Base-by-base conservation (phyloP, 305 asterid genomes). In the Fraxinus baroniana region DNA sequence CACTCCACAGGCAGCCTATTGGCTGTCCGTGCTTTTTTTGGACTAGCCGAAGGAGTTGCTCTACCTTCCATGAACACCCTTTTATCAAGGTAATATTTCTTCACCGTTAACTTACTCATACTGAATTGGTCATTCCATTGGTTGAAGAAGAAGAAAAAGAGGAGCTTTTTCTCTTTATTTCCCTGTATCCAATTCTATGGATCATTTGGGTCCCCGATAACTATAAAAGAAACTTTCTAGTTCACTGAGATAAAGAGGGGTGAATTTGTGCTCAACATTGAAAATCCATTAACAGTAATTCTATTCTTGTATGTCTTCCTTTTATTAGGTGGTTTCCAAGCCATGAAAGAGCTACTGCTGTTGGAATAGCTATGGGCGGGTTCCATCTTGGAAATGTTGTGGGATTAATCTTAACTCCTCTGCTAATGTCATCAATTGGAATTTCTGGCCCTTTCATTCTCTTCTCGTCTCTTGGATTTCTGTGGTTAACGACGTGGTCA, bases 301-400 rank as follows among this genome's bases (percentile, higher is more conserved):
- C 3, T 76, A 71, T 49, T 44, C 46, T 80, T 6, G 36, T 80
- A 12, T 72, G n/a, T 44, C 41, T 71, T 36, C 49, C 36, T 85
- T 18, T 32, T 33, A 18, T 32, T 78, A 95, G 99, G 87, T 95
- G 98, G 99, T 94, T 94, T 89, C 98, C 99, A 4, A 85, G 91
- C 76, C 84, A 93, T 26, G 98, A 95, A 85, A 88, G 99, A 81
- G 98, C 98, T 0, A 93, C 98, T 33, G 98, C 98, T 18, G 97
- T 95, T 76, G 99, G 98, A 86, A 64, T 95, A 83, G 94, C 99
- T 6, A 94, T 95, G 99, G 99, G 97, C 5, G 99, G 99, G 9
- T 94, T 95, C 82, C 99, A 95, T 89, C 86, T 95, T 3, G 98
- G 98, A 71, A 95, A 94, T 46, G 98, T 95, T 22, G 94, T 93